Base-by-base conservation (phyloP, 2,329 filamentous ascomycete genomes). In the Ophiocordyceps camponoti-saundersi region DNA sequence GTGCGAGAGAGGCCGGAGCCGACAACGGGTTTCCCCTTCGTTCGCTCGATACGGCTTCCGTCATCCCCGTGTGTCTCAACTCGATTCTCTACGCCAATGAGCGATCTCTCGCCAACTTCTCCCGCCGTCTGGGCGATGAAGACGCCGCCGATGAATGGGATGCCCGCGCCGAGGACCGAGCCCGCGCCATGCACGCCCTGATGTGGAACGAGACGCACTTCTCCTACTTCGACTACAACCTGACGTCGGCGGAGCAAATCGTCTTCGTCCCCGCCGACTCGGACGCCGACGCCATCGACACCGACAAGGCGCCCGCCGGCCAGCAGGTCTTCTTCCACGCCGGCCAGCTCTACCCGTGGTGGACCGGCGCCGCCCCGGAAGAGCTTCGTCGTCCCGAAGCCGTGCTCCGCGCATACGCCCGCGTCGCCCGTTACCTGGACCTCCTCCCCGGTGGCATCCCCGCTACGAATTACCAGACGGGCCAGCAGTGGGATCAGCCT, bases 401-500 rank as follows among this genome's bases (percentile, higher is more conserved):
- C 3, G 68, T 83, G 22, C 67, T 69, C 47, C 65, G 61, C 18
- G 73, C 71, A 0, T 83, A 69, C 53, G 57, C 64, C 16, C 74
- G 73, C 42, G 68, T 84, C 3, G 61, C 64, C 2, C 58, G 64
- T 47, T 70, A 75, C 32, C 70, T 83, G 6, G 65, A 72, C 12
- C 57, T 61, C 29, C 68, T 70, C 13, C 59, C 61, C 0, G 79
- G 80, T 34, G 78, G 72, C 34, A 74, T 82, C 42, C 68, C 78
- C 2, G 75, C 79, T 0, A 80, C 77, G 4, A 82, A 82, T 55
- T 63, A 77, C 48, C 55, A 60, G 43, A 76, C 78, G 0, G 73
- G 73, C 15, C 72, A 83, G 65, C 79, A 83, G 56, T 84, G 80
- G 80, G 80, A 84, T 47, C 72, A 81, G 57, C 79, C 79, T 0